Conservation (phyloP, 345 rosid genomes). For the Pistacia atlantica region DNA sequence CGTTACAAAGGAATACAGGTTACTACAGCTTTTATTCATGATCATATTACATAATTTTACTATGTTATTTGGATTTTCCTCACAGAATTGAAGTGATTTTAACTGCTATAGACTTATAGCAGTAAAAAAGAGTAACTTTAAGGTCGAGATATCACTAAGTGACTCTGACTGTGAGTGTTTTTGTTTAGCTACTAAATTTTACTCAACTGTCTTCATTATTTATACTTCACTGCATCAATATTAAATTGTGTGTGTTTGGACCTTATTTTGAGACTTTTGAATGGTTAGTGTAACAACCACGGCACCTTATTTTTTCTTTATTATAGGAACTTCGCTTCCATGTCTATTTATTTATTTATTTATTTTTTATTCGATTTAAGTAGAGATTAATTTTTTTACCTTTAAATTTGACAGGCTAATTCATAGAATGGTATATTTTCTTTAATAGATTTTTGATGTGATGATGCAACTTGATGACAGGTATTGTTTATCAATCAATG, state of each 20-base stretch:
- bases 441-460: not conserved
- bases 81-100: not conserved
- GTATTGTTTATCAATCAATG: conserved; percentile 81
- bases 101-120: not conserved
- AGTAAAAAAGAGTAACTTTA: not conserved
- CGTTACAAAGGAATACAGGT: conserved; percentile 98
- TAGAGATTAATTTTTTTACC: too few relatives aligned
- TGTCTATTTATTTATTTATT: too few relatives aligned
- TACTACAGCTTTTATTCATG: not conserved
- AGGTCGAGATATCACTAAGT: not conserved
- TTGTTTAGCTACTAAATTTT: not conserved
- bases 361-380: too few relatives aligned
- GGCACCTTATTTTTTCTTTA: too few relatives aligned
- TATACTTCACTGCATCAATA: not conserved
- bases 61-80: not conserved
- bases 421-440: too few relatives aligned
- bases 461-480: conserved; percentile 39
- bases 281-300: too few relatives aligned
- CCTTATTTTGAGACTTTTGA: not conserved
- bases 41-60: not conserved
- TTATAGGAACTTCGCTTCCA: too few relatives aligned
- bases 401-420: too few relatives aligned
- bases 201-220: not conserved
- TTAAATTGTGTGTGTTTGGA: not conserved
- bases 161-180: not conserved